phyloP scores from a whole-genome alignment of 805 yeast genomes.

The Cyberlindnera xylosilytica region DNA sequence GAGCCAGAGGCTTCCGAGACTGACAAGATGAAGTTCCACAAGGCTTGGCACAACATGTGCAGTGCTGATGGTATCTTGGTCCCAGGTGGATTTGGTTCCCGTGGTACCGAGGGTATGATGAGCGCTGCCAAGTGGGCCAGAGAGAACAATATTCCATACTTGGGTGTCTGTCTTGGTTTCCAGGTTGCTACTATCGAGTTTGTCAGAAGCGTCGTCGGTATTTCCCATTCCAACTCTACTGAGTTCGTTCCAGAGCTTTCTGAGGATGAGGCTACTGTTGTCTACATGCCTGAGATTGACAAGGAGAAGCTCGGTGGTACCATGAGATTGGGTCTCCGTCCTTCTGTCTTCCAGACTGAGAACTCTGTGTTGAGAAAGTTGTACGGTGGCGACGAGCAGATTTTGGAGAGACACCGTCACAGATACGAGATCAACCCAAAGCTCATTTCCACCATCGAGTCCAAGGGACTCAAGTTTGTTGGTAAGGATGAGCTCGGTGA shows the following conservation, averaged over 20 bases:
- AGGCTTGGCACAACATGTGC: constrained; percentile 92
- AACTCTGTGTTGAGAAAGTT: constrained; percentile 70
- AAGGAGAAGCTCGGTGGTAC: constrained; percentile 97
- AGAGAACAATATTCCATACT: constrained; percentile 86
- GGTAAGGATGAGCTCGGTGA: constrained; percentile 89
- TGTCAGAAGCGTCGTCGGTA: constrained; percentile 74
- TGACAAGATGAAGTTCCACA: constrained; percentile 78
- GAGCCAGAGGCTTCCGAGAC: constrained; percentile 66
- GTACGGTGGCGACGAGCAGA: constrained; percentile 67
- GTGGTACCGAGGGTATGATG: constrained; percentile 99
- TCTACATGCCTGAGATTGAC: constrained; percentile 98
- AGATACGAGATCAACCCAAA: constrained; percentile 96
- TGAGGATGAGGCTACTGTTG: constrained; percentile 70
- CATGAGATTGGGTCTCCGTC: constrained; percentile 95
- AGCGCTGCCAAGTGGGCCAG: constrained; percentile 98
- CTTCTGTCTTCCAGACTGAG: constrained; percentile 74
- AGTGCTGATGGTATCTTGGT: constrained; percentile 95
- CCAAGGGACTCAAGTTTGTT: constrained; percentile 78
- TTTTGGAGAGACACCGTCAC: constrained; percentile 95
- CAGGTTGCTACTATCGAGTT: constrained; percentile 96
- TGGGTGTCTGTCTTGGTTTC: constrained; percentile 96
- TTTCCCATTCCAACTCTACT: constrained; percentile 67
- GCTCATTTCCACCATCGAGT: constrained; percentile 67
- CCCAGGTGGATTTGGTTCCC: constrained; percentile 96
- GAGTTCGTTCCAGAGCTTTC: constrained; percentile 70